Evolutionary conservation across 2,329 filamentous ascomycete species (phyloP).

Genomic region (Lecanicillium sp.): DNA sequence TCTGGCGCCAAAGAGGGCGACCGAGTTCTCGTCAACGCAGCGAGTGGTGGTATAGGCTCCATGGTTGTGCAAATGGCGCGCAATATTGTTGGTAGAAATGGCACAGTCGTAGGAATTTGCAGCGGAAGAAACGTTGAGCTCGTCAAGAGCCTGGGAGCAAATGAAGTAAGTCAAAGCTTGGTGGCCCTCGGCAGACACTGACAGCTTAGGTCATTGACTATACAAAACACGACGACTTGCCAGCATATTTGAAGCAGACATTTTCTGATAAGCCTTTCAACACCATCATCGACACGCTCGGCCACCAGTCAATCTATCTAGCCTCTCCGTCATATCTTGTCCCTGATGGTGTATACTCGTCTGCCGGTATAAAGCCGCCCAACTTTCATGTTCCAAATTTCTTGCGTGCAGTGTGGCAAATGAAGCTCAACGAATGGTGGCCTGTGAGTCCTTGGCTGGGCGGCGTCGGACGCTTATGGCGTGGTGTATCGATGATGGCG

Average conservation of each 20-base stretch:
- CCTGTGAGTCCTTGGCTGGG: constrained; percentile 26
- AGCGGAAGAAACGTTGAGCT: constrained; percentile 36
- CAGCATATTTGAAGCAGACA: constrained; percentile 21
- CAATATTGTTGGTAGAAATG: constrained; percentile 27
- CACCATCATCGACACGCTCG: constrained; percentile 40
- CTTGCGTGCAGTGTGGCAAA: constrained; percentile 20
- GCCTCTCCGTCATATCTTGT: constrained; percentile 30
- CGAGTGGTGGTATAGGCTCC: constrained; percentile 41
- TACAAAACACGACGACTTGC: constrained; percentile 24
- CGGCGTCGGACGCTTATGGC: constrained; percentile 27
- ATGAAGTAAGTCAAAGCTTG: constrained; percentile 27
- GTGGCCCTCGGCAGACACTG: background rate
- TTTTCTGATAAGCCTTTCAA: constrained; percentile 28
- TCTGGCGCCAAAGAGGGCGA: constrained; percentile 29
- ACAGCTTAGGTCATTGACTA: constrained; percentile 31
- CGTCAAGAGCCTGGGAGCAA: constrained; percentile 37
- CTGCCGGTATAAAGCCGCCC: constrained; percentile 30
- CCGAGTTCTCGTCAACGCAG: constrained; percentile 39
- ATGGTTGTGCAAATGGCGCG: constrained; percentile 35
- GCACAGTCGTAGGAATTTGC: constrained; percentile 38
- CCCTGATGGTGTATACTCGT: constrained; percentile 27
- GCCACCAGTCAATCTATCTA: constrained; percentile 36
- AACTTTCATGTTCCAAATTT: constrained; percentile 21
- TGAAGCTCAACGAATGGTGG: constrained; percentile 30
- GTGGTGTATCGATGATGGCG: constrained; percentile 24